Evolutionary conservation across 208 protist species (phyloP).

Genomic region (Porcisia deanei): DNA sequence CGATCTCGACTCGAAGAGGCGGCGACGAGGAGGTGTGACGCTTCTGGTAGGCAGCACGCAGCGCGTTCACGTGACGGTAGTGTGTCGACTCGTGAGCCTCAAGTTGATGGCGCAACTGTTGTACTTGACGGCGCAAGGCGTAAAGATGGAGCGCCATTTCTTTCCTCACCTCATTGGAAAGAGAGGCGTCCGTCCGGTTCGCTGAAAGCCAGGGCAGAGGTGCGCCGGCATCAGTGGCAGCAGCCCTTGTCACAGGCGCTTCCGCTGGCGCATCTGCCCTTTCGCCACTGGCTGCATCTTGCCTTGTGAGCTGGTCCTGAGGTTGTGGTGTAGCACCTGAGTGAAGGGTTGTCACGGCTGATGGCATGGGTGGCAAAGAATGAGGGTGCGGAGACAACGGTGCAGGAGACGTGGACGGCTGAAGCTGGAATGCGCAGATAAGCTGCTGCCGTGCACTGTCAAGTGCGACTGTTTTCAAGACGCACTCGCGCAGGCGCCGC

Average conservation of each 20-base stretch:
- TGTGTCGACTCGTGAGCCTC: conserved; percentile 33
- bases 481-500: conserved; percentile 47
- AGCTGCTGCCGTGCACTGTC: conserved; percentile 69
- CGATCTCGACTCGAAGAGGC: conserved; percentile 49
- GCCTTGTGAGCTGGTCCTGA: background rate
- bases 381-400: background rate
- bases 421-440: conserved; percentile 33
- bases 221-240: background rate
- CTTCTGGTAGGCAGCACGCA: background rate
- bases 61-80: conserved; percentile 15
- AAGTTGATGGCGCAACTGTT: conserved; percentile 30
- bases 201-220: background rate
- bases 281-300: background rate
- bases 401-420: background rate
- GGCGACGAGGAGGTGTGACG: background rate
- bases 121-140: conserved; percentile 47
- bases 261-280: background rate
- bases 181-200: background rate
- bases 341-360: background rate
- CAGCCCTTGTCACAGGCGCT: background rate
- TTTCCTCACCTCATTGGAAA: conserved; percentile 36
- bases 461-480: conserved; percentile 47
- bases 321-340: background rate
- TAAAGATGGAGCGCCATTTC: conserved; percentile 73
- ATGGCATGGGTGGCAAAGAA: background rate